Evolutionary conservation across 2,329 filamentous ascomycete genomes (phyloP).

Genomic region (Escovopsis sp.): DNA sequence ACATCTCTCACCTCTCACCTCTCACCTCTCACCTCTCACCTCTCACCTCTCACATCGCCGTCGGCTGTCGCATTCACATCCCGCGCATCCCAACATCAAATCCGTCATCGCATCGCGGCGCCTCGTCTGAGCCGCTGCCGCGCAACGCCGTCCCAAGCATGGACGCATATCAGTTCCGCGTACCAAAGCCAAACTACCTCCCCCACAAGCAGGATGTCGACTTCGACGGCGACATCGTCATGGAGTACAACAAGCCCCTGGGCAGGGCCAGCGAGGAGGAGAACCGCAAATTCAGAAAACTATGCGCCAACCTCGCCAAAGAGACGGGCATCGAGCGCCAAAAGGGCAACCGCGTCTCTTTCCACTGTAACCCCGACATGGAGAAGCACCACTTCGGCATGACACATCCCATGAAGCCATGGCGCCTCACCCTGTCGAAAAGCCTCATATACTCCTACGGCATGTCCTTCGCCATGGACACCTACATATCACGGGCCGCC

Average conservation of each 20-base stretch:
- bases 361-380: slow-evolving; percentile 87
- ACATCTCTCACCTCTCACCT: too few species aligned
- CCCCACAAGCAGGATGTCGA: slow-evolving; percentile 39
- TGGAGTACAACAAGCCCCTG: slow-evolving; percentile 36
- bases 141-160: slow-evolving; percentile 17
- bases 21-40: too few species aligned
- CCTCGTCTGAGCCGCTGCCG: not conserved
- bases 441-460: slow-evolving; percentile 89
- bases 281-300: slow-evolving; percentile 40
- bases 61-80: too few species aligned
- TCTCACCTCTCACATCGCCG: too few species aligned
- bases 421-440: slow-evolving; percentile 90
- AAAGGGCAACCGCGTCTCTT: slow-evolving; percentile 81
- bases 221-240: slow-evolving; percentile 27
- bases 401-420: slow-evolving; percentile 98
- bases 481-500: slow-evolving; percentile 71
- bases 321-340: slow-evolving; percentile 62
- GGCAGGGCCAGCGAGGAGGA: slow-evolving; percentile 37
- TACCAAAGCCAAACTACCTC: slow-evolving; percentile 45
- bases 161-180: slow-evolving; percentile 36
- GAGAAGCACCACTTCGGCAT: slow-evolving; percentile 95
- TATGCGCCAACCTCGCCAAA: slow-evolving; percentile 41
- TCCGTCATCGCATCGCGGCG: not conserved
- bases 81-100: not conserved
- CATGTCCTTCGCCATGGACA: slow-evolving; percentile 93